Evolutionary conservation across 2,329 filamentous ascomycete genomes (phyloP).

Genomic region (Clarireedia monteithiana): DNA sequence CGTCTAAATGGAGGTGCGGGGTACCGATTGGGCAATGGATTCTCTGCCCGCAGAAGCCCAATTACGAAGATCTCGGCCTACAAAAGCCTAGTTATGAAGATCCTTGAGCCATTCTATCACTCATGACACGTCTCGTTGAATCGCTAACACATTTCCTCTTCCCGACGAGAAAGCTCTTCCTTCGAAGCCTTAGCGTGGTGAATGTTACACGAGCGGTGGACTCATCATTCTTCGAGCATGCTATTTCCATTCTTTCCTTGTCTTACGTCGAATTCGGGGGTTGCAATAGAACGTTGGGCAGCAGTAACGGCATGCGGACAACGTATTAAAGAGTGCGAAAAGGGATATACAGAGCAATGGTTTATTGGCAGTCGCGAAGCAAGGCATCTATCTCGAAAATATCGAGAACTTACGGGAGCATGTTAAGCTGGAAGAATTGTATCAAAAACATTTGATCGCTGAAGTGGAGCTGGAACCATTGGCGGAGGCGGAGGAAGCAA

Average conservation of each 20-base stretch:
- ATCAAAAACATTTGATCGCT: too few relatives aligned
- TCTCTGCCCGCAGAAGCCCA: too few relatives aligned
- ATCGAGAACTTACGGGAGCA: not conserved
- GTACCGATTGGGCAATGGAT: too few relatives aligned
- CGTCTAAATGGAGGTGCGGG: too few relatives aligned
- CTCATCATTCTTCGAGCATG: not conserved
- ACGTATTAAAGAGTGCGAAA: not conserved
- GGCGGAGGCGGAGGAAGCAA: too few relatives aligned
- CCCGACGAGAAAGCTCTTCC: not conserved
- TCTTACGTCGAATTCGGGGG: not conserved
- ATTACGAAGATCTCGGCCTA: too few relatives aligned
- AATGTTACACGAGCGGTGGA: not conserved
- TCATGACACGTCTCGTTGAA: not conserved
- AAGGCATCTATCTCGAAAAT: not conserved
- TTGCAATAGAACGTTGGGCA: not conserved
- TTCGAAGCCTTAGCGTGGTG: not conserved
- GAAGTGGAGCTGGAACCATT: too few relatives aligned
- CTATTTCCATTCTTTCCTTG: not conserved
- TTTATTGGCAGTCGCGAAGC: not conserved
- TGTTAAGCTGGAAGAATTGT: not conserved
- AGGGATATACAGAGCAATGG: not conserved
- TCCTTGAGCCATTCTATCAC: too few relatives aligned
- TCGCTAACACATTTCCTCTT: not conserved
- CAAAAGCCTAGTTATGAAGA: too few relatives aligned
- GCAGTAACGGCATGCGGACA: not conserved